phyloP scores from a whole-genome alignment of 345 rosid species.

The Citrus maxima region DNA sequence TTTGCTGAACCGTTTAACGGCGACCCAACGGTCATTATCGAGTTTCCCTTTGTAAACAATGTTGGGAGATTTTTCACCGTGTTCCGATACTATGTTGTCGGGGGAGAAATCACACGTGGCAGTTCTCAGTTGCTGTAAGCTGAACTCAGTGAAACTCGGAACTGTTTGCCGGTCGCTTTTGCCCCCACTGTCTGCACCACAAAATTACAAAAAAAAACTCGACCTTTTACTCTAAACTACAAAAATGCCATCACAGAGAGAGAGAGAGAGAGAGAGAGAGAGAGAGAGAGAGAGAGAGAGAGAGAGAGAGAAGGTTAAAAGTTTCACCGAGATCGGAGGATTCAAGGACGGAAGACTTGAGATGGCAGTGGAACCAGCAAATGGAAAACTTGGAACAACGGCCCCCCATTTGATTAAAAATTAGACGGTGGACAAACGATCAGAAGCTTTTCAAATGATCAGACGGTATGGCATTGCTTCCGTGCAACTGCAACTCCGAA shows the following conservation, averaged over 20 bases:
- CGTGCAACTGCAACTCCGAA: not conserved
- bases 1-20: conserved; percentile 86
- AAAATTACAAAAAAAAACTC: not conserved
- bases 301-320: not conserved
- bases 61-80: conserved; percentile 95
- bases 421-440: not conserved
- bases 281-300: not conserved
- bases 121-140: conserved; percentile 65
- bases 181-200: conserved; percentile 59
- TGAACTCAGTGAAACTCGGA: conserved; percentile 75
- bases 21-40: conserved; percentile 66
- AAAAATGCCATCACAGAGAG: not conserved
- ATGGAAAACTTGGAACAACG: conserved; percentile 67
- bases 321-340: conserved; percentile 74
- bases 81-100: conserved; percentile 92
- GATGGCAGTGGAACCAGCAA: conserved; percentile 71
- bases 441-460: conserved; percentile 6
- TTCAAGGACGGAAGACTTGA: conserved; percentile 51
- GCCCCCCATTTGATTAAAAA: conserved; percentile 50
- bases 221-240: not conserved
- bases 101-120: conserved; percentile 79
- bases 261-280: not conserved
- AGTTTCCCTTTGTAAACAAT: conserved; percentile 86
- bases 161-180: conserved; percentile 39
- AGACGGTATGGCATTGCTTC: conserved; percentile 15